Percentiles rank a stretch among this genome's conserved stretches.
Conservation (phyloP, 306 rosid species). For the cucumber (Cucumis sativus) region Cucumber_9930_V3 NC_026659.2:270001-270500, state of each 20-base stretch:
- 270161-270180: conserved; percentile 43
- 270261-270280: conserved; percentile 49
- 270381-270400: conserved; percentile 38
- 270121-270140: neutral
- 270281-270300: conserved; percentile 86
- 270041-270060: conserved; percentile 1
- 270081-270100: neutral
- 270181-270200: conserved; percentile 28
- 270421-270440: conserved; percentile 30
- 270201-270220: conserved; percentile 27
- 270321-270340: conserved; percentile 24
- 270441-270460: conserved; percentile 35
- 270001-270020: conserved; percentile 31
- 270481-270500: conserved; percentile 23
- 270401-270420: conserved; percentile 40
- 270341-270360: conserved; percentile 29
- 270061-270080: neutral
- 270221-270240: conserved; percentile 35
- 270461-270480: conserved; percentile 44
- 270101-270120: neutral
- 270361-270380: conserved; percentile 25
- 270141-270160: neutral
- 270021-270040: conserved; percentile 51
- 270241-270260: conserved; percentile 68
- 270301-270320: conserved; percentile 39